phyloP scores from a whole-genome alignment of 2,329 filamentous ascomycete species.

The Rachicladosporium sp. region DNA sequence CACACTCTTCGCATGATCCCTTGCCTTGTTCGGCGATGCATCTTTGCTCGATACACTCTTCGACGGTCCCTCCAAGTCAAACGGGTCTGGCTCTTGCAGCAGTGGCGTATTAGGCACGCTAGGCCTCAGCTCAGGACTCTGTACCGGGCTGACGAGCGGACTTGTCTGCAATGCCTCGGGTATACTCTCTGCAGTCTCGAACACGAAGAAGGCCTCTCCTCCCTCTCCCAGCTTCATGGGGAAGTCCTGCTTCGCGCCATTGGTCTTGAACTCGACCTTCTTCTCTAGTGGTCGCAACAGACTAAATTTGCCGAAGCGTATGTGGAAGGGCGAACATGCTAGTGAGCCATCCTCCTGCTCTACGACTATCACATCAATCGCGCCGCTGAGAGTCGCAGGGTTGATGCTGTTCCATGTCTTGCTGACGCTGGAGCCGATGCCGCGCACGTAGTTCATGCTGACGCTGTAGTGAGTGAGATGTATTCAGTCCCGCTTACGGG shows the following conservation, averaged over 20 bases:
- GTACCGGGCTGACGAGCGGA: slow-evolving; percentile 78
- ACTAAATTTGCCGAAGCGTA: slow-evolving; percentile 97
- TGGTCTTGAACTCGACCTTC: slow-evolving; percentile 97
- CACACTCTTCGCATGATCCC: slow-evolving; percentile 16
- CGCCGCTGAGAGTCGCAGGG: slow-evolving; percentile 88
- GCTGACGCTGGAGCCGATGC: slow-evolving; percentile 86
- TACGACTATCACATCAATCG: slow-evolving; percentile 97
- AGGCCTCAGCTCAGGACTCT: slow-evolving; percentile 59
- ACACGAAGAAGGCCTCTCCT: slow-evolving; percentile 97
- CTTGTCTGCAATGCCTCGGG: slow-evolving; percentile 92
- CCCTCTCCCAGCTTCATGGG: slow-evolving; percentile 97
- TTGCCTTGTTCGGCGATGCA: neutral
- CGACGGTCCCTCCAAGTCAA: slow-evolving; percentile 48
- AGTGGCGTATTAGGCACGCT: slow-evolving; percentile 29
- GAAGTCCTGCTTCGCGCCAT: slow-evolving; percentile 81
- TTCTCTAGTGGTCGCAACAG: slow-evolving; percentile 90
- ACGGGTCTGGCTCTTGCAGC: slow-evolving; percentile 56
- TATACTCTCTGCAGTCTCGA: slow-evolving; percentile 84
- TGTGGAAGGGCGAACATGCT: slow-evolving; percentile 92
- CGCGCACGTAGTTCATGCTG: slow-evolving; percentile 91
- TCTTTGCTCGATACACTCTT: slow-evolving; percentile 1
- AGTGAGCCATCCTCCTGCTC: slow-evolving; percentile 84
- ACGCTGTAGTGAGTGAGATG: no score
- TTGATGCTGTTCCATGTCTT: slow-evolving; percentile 99
- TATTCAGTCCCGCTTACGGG: no score